A percentile compares a stretch with the other conserved stretches of the same genome.
Evolutionary conservation across 345 rosid species (phyloP).

Genomic region (Zanthoxylum bungeanum): DNA sequence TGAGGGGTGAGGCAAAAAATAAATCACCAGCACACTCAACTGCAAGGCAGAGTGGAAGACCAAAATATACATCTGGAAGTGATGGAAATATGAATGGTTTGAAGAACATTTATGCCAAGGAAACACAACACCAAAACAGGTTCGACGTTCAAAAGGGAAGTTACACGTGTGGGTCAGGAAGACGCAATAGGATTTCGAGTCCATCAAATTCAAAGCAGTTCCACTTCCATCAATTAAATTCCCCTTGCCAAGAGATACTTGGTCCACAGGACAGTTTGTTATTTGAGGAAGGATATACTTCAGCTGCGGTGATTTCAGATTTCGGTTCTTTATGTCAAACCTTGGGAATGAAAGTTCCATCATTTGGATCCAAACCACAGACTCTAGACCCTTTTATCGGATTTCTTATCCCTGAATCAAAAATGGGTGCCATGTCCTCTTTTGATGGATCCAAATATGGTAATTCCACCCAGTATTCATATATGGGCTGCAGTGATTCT

Average conservation of each 20-base stretch:
- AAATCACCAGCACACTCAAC: conserved; percentile 24
- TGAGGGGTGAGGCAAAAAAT: conserved; percentile 34
- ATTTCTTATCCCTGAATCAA: conserved; percentile 20
- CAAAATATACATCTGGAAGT: conserved; percentile 22
- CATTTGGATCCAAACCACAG: conserved; percentile 20
- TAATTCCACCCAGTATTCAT: conserved; percentile 14
- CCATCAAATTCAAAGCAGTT: conserved; percentile 27
- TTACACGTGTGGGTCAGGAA: conserved; percentile 22
- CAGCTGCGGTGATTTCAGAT: conserved; percentile 28
- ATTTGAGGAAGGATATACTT: conserved; percentile 33
- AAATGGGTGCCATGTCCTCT: conserved; percentile 14
- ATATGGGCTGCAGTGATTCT: conserved; percentile 20
- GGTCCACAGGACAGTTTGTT: conserved; percentile 26
- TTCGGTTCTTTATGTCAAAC: conserved; percentile 21
- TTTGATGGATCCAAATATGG: conserved; percentile 12
- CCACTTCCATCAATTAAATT: conserved; percentile 22
- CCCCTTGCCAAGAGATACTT: conserved; percentile 24
- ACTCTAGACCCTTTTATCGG: conserved; percentile 19
- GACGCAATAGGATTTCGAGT: conserved; percentile 22
- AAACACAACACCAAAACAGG: conserved; percentile 19
- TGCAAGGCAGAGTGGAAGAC: conserved; percentile 30
- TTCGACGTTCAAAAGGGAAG: conserved; percentile 21
- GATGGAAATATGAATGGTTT: conserved; percentile 21
- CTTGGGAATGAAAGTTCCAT: conserved; percentile 22
- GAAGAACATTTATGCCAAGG: conserved; percentile 20